Evolutionary conservation across 768 basidiomycete genomes (phyloP).

Genomic region (Boletus reticuloceps): DNA sequence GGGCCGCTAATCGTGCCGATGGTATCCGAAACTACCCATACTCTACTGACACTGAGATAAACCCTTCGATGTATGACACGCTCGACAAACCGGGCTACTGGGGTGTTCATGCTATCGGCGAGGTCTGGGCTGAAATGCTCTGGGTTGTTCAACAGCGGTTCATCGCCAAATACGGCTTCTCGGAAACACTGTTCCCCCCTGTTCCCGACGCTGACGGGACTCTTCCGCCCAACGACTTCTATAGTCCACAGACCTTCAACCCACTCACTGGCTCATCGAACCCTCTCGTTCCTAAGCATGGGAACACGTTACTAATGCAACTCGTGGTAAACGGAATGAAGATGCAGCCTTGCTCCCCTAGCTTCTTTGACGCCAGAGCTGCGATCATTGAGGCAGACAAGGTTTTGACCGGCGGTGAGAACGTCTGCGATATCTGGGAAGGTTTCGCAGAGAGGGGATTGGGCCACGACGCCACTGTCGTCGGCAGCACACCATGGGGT

Average conservation of each 20-base stretch:
- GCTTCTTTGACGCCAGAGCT: constrained; percentile 86
- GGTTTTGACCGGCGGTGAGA: constrained; percentile 89
- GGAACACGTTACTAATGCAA: constrained; percentile 83
- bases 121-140: constrained; percentile 93
- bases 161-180: constrained; percentile 81
- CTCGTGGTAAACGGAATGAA: constrained; percentile 93
- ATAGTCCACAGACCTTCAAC: constrained; percentile 42
- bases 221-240: constrained; percentile 68
- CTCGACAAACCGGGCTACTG: constrained; percentile 93
- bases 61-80: constrained; percentile 92
- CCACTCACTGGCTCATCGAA: constrained; percentile 26
- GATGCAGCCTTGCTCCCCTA: constrained; percentile 87
- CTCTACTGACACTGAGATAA: constrained; percentile 71
- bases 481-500: constrained; percentile 87
- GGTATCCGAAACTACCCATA: constrained; percentile 92
- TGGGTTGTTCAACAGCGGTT: constrained; percentile 76
- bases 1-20: constrained; percentile 75
- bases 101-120: constrained; percentile 89
- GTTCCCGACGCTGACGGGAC: constrained; percentile 59
- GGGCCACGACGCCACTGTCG: constrained; percentile 71
- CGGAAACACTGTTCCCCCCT: constrained; percentile 80
- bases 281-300: constrained; percentile 82
- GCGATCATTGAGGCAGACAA: constrained; percentile 91
- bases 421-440: constrained; percentile 83
- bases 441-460: constrained; percentile 83